phyloP scores from a whole-genome alignment of 2,329 filamentous ascomycete species.

The Trichoderma lentiforme region DNA sequence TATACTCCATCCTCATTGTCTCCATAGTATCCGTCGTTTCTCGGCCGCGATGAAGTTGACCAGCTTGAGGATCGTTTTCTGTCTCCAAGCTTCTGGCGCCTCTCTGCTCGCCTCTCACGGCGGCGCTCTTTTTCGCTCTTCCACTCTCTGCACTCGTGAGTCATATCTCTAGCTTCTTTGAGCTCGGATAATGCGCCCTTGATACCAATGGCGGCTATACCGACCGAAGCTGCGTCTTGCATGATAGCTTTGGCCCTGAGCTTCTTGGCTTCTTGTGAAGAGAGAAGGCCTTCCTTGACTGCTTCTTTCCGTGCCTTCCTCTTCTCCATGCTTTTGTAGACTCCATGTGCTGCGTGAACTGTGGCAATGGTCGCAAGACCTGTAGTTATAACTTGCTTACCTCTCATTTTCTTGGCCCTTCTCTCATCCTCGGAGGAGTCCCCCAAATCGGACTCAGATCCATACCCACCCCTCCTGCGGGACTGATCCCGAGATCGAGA shows the following conservation, averaged over 20 bases:
- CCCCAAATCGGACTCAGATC: conserved; percentile 53
- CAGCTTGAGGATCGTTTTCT: conserved; percentile 44
- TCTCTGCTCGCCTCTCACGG: conserved; percentile 46
- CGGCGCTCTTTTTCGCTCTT: conserved; percentile 47
- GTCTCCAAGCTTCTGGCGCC: conserved; percentile 29
- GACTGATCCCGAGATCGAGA: conserved; percentile 19
- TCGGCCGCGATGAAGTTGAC: conserved; percentile 40
- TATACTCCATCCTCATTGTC: conserved; percentile 39
- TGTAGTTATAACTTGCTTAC: conserved; percentile 58
- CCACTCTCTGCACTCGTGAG: conserved; percentile 48
- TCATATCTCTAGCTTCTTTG: conserved; percentile 52
- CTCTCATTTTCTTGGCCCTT: conserved; percentile 55
- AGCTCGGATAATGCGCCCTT: conserved; percentile 55
- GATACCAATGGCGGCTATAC: conserved; percentile 56
- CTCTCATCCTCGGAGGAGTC: conserved; percentile 57
- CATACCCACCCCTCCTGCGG: conserved; percentile 40
- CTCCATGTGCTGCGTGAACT: conserved; percentile 57
- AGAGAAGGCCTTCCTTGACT: conserved; percentile 52
- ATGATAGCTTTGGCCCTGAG: conserved; percentile 55
- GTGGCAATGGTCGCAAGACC: conserved; percentile 57
- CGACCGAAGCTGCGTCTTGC: conserved; percentile 57
- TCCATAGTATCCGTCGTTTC: conserved; percentile 21
- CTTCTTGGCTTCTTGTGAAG: conserved; percentile 50
- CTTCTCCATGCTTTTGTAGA: conserved; percentile 59
- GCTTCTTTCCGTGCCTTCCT: conserved; percentile 51